A percentile compares a stretch with the other conserved stretches of the same genome.
These are phyloP conservation scores for Gynostemma pentaphyllum DNA, from an alignment of 306 rosid species.

Conservation along the genomic window DNA sequence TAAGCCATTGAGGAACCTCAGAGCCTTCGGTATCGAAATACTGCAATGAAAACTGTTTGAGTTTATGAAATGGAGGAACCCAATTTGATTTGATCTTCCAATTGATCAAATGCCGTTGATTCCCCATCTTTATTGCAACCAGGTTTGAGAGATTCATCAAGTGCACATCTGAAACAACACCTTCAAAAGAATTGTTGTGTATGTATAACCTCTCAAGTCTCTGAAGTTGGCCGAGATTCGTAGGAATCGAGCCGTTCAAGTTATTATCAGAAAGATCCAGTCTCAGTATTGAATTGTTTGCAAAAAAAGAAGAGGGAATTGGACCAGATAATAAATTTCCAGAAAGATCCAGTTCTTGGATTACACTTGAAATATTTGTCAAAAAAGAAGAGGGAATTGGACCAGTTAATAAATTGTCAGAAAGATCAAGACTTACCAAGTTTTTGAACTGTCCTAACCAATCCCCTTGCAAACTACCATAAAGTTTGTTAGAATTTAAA, in stretches of 20 bases:
- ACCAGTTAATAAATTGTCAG: not conserved
- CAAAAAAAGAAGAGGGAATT: too few relatives aligned
- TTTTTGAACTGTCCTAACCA: not conserved
- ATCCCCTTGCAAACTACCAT: not conserved
- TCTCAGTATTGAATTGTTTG: too few relatives aligned
- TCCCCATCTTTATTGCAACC: not conserved
- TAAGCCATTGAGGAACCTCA: not conserved
- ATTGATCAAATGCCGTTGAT: not conserved
- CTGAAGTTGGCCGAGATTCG: not conserved
- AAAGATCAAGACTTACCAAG: not conserved
- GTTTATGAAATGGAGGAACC: not conserved
- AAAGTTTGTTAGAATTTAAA: not conserved
- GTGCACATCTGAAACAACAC: not conserved
- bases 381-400: too few relatives aligned
- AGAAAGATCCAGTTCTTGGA: too few relatives aligned
- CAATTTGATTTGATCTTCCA: not conserved
- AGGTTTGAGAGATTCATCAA: conserved; percentile 11
- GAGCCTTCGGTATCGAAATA: not conserved
- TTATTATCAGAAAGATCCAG: too few relatives aligned
- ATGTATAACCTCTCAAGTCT: not conserved
- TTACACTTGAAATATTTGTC: too few relatives aligned
- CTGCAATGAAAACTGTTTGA: not conserved
- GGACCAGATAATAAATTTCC: too few relatives aligned
- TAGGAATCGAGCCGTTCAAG: too few relatives aligned
- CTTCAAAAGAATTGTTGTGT: not conserved